Evolutionary conservation across 2,329 filamentous ascomycete genomes (phyloP), one percentile per base, ranked within the genome.

Genomic region (Fusarium albosuccineum): DNA sequence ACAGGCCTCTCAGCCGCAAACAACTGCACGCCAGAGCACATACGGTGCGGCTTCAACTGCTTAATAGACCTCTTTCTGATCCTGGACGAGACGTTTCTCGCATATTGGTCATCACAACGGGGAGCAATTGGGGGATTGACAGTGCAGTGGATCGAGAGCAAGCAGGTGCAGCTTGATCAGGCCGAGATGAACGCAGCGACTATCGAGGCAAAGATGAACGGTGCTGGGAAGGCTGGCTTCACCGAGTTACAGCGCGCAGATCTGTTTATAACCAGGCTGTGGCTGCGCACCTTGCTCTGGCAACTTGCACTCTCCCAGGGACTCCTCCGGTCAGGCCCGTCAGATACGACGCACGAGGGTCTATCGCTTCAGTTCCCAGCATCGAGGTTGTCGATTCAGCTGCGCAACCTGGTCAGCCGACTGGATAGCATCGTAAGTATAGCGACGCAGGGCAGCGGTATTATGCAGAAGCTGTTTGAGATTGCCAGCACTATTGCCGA

Each of bases 401-500:
- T 82, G 5, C 78, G 80, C 39, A 75, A 65, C 37, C 74, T 82
- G 13, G 77, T 81, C 14, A 70, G 70, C 44, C 74, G 74, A 3
- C 67, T 81, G 2, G 72, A 75, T 6, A 80, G 74, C 58, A 73
- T 78, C 16, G 74, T 77, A 37, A 83, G 82, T 54, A 82, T 88
- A 60, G 82, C 82, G 29, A 82, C 86, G 5, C 85, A 89, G 66
- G 86, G 86, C 8, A 84, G 80, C 37, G 84, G 84, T 22, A 86
- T 89, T 56, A 77, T 87, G 53, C 83, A 86, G 62, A 89, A 89
- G 71, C 77, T 89, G 5, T 87, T 89, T 57, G 86, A 89, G 68
- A 86, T 89, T 62, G 85, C 85, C 0, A 86, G 85, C 70, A 87
- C 85, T 2, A 85, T 88, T 45, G 85, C 86, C 9, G 86, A 88